Conservation (phyloP, 164 flowering plant genomes). For the Tinospora cordifolia region DNA sequence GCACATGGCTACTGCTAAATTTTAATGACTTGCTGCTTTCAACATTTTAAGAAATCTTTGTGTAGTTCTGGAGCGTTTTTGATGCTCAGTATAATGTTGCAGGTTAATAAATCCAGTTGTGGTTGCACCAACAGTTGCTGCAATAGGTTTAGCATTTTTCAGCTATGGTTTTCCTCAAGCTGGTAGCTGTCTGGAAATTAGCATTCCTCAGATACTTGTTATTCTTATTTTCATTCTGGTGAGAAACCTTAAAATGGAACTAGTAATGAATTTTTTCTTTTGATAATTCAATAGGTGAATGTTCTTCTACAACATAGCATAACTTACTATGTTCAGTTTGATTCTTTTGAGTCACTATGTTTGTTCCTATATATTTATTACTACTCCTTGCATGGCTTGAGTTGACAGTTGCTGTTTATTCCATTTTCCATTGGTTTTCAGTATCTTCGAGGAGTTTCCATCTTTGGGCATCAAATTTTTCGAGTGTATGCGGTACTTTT, state of each 20-base stretch:
- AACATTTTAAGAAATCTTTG: no score
- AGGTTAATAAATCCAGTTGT: constrained; percentile 88
- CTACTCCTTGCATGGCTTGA: neutral
- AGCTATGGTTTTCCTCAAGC: constrained; percentile 93
- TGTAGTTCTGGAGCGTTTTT: no score
- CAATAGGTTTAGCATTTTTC: constrained; percentile 86
- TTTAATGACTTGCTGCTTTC: neutral
- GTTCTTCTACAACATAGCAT: neutral
- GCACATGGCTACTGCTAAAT: no score
- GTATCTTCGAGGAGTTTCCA: constrained; percentile 81
- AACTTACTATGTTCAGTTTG: neutral
- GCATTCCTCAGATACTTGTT: constrained; percentile 65
- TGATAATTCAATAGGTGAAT: neutral
- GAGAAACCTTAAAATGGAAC: constrained; percentile 17
- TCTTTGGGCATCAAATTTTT: constrained; percentile 63
- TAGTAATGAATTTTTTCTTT: neutral
- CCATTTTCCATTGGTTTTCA: constrained; percentile 21
- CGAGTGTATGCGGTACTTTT: constrained; percentile 74
- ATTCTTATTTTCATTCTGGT: constrained; percentile 79
- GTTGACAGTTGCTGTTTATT: constrained; percentile 4
- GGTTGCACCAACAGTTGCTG: constrained; percentile 90
- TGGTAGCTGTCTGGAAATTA: constrained; percentile 79
- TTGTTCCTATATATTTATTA: neutral
- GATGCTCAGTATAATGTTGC: constrained; percentile 15
- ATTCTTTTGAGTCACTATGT: neutral